These are phyloP conservation scores for Pestalotiopsis sp. DNA, from an alignment of 2,329 filamentous ascomycete genomes.

Conservation along the genomic window DNA sequence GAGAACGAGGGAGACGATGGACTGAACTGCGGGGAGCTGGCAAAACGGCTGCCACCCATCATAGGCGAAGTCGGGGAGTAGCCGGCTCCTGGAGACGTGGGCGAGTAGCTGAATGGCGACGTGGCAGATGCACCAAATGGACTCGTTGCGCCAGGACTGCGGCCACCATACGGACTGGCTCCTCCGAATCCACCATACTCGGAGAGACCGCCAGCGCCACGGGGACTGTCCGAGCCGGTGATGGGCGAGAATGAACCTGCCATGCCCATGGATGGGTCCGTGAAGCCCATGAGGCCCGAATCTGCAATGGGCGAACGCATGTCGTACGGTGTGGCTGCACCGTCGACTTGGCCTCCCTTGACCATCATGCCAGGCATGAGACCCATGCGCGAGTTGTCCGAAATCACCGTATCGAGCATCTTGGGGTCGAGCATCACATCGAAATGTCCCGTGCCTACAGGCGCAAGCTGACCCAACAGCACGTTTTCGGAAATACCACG, in stretches of 20 bases:
- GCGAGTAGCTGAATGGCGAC: constrained; percentile 72
- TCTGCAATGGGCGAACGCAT: constrained; percentile 74
- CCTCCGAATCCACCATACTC: constrained; percentile 58
- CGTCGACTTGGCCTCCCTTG: constrained; percentile 75
- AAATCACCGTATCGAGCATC: constrained; percentile 94
- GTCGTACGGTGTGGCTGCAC: constrained; percentile 94
- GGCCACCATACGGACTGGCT: constrained; percentile 67
- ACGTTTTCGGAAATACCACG: constrained; percentile 98
- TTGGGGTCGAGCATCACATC: constrained; percentile 91
- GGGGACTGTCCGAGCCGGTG: constrained; percentile 71
- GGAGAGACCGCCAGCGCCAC: constrained; percentile 65
- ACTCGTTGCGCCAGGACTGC: constrained; percentile 73
- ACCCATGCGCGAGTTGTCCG: constrained; percentile 85
- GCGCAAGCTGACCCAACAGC: constrained; percentile 95
- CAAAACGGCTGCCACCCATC: constrained; percentile 59
- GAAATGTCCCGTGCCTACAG: constrained; percentile 95
- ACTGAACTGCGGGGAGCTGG: constrained; percentile 65
- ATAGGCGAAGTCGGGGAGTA: constrained; percentile 79
- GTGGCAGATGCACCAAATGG: constrained; percentile 75
- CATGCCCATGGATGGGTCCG: constrained; percentile 56
- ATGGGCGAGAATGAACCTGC: constrained; percentile 75
- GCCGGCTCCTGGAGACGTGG: constrained; percentile 72
- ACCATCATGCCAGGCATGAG: constrained; percentile 78
- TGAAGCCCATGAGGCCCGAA: constrained; percentile 65
- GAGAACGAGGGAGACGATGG: constrained; percentile 67